phyloP scores from a whole-genome alignment of 306 rosid genomes.

The Quercus dentata region DNA sequence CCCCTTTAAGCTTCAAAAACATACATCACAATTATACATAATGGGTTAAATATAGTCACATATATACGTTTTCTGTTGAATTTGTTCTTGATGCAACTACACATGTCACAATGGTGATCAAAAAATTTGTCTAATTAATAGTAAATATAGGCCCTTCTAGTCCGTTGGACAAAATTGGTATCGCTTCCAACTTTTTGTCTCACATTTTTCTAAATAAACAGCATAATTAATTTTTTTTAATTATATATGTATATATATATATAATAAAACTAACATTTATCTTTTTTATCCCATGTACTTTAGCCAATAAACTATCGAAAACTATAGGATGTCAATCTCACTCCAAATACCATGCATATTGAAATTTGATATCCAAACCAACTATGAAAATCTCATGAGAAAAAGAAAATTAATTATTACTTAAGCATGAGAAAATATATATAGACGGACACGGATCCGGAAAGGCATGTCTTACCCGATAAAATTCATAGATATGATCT shows the following conservation, averaged over 20 bases:
- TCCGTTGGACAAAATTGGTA: no score
- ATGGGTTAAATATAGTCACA: background rate
- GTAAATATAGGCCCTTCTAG: background rate
- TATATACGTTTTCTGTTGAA: background rate
- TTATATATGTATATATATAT: no score
- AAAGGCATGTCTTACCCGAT: slow-evolving; percentile 57
- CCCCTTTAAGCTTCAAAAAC: background rate
- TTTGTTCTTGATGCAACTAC: background rate
- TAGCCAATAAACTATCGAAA: no score
- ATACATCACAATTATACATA: background rate
- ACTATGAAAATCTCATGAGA: background rate
- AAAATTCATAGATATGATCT: slow-evolving; percentile 69
- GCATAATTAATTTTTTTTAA: no score
- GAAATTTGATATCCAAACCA: background rate
- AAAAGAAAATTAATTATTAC: background rate
- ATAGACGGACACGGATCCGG: background rate
- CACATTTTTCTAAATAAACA: no score
- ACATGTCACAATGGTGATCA: background rate
- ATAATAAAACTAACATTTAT: no score
- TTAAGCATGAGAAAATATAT: background rate
- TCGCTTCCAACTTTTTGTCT: no score
- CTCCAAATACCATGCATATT: background rate
- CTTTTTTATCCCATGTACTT: no score
- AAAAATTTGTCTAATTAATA: background rate
- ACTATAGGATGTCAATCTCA: no score